These are phyloP conservation scores for Nakaseomyces nivariensis DNA, from an alignment of 1,139 yeast genomes.

Conservation along the genomic window DNA sequence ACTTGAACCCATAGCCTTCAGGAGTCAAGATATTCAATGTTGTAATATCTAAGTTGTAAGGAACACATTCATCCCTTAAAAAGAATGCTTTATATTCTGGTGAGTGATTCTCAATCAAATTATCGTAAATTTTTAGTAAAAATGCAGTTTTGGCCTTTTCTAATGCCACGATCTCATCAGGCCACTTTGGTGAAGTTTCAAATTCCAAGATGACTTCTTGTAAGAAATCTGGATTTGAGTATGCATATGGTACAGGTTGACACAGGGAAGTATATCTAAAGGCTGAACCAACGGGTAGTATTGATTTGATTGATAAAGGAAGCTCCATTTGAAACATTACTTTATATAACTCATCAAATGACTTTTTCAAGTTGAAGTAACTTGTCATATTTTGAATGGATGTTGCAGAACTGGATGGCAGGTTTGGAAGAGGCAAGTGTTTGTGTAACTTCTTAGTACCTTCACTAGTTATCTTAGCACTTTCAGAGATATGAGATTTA, in stretches of 20 bases:
- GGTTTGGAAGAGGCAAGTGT: conserved; percentile 49
- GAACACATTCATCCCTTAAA: conserved; percentile 54
- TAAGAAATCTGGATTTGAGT: conserved; percentile 68
- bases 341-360: conserved; percentile 61
- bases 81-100: conserved; percentile 49
- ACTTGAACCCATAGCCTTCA: conserved; percentile 75
- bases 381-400: conserved; percentile 43
- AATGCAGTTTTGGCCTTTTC: conserved; percentile 91
- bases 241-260: conserved; percentile 77
- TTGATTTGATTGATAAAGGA: conserved; percentile 63
- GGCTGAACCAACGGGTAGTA: conserved; percentile 63
- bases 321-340: conserved; percentile 38
- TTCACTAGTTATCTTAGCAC: conserved; percentile 35
- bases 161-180: conserved; percentile 75
- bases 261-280: conserved; percentile 65
- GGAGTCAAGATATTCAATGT: conserved; percentile 65
- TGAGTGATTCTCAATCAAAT: conserved; percentile 37
- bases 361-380: conserved; percentile 47
- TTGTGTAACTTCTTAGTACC: conserved; percentile 37
- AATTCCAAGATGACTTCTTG: conserved; percentile 76
- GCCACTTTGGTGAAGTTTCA: conserved; percentile 91
- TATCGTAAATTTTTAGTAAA: conserved; percentile 59
- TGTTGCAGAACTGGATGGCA: conserved; percentile 46
- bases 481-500: conserved; percentile 50
- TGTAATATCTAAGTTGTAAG: conserved; percentile 51